Base-by-base conservation (phyloP, 148 eudicot genomes). In the Vaccinium vitisidaea region DNA sequence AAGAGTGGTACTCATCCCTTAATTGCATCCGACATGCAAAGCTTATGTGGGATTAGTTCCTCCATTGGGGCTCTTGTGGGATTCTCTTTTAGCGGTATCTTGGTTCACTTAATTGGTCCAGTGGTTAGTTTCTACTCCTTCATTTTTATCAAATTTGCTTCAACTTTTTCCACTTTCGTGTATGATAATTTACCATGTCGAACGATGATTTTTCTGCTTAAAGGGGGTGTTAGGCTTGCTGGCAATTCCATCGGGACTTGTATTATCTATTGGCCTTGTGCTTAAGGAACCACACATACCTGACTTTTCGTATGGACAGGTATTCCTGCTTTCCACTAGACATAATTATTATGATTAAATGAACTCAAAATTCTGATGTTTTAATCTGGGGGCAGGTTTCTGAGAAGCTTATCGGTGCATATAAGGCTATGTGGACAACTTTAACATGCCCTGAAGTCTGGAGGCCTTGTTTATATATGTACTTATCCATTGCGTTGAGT, bases 11-110 rank as follows among this genome's bases (percentile, higher is more conserved):
- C 63, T 80, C 93, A 90, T 89, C 93, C 89, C 67, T 90, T 85
- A 43, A 91, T 95, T 82, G 99, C 98, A 46, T 87, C 98, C 79
- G 98, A 97, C 88, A 91, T 97, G 98, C 99, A 97, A 91, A 95
- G 98, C 88, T 90, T 97, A 82, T 97, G 99, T 82, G 85, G 94
- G 6, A 82, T 97, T 61, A 95, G 98, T 82, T 85, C 97, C 71
- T 91, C 98, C 46, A 88, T 90, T 63, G 99, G 99, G 36, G 88
- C 98, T 9, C 92, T 97, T 4, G 77, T 95, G 46, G 99, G 98
- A 70, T 97, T 91, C 84, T 91, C 94, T 79, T 80, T 95, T 77
- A 95, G 99, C 80, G 99, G 99, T 84, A 88, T 95, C 79, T 87
- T 97, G 75, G 96, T 95, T 88, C 98, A 97, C 88, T 84, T 90